Base-by-base conservation (phyloP, 176 grass and related monocot genomes). In the Ananas comosus region DNA sequence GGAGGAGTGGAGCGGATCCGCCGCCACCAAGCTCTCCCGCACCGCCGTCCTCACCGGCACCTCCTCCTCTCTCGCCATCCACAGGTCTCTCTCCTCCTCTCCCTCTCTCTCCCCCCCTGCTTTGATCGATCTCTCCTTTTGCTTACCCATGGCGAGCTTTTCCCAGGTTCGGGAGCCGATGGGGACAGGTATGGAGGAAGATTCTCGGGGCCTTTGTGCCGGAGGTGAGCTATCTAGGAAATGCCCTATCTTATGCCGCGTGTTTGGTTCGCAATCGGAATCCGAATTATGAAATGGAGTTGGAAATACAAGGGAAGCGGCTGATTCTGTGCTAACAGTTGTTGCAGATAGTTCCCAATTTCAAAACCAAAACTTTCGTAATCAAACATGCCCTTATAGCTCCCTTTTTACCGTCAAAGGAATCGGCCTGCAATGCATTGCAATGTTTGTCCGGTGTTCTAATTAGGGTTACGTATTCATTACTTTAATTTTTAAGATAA, bases 1-100 rank as follows among this genome's bases (percentile, higher is more conserved):
- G 50, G 84, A 99, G 84, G 94, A 93, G 74, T 99, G 94, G 94
- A 82, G 86, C 48, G 89, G 89, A 79, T 93, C 94, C 22, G 81
- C 89, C 27, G 74, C 69, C 65, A 63, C 89, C 22, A 68, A 91
- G 70, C 87, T 99, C 61, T 92, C 87, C 29, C 84, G 80, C 69
- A 93, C 89, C 29, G 84, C 87, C 51, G 78, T 99, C 72, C 74
- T 99, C 82, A 93, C 86, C 64, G 87, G 75, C 21, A 85, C 87
- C 79, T 21, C 65, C n/a, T 90, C 94, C 66, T 86, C 86, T 28
- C 84, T 91, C 74, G 71, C 82, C 74, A 42, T 82, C 54, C 52
- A 54, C 61, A 96, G 88, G 91, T 80, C 23, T 72, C 51, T 48
- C 14, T 14, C 16, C 27, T 53, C 12, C 54, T 12, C 66, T 51